Conservation (phyloP, 768 basidiomycete species). For the Asterophora parasitica region DNA sequence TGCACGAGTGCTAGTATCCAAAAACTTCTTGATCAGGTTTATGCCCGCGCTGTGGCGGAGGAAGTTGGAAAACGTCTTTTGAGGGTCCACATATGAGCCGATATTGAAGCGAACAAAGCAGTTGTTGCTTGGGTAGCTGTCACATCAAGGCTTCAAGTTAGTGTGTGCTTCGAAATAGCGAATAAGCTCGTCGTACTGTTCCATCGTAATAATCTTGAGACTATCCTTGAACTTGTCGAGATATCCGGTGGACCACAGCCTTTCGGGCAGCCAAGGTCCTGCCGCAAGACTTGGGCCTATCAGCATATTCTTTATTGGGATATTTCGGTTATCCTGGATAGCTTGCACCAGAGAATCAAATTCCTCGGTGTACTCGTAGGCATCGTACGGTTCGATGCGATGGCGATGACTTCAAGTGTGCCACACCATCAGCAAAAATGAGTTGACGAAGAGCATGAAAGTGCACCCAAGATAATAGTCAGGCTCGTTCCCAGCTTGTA, state of each 20-base stretch:
- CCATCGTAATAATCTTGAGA: conserved; percentile 47
- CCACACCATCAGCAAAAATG: too few species aligned
- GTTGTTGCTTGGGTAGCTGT: conserved; percentile 58
- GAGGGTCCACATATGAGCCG: conserved; percentile 36
- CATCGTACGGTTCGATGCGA: conserved; percentile 21
- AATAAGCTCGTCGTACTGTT: conserved; percentile 40
- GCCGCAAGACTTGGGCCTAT: conserved; percentile 63
- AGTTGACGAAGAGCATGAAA: too few species aligned
- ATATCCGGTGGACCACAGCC: conserved; percentile 48
- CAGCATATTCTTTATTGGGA: conserved; percentile 39
- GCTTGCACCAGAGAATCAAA: conserved; percentile 38
- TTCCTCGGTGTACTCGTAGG: conserved; percentile 45
- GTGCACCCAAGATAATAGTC: too few species aligned
- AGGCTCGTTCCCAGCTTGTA: conserved; percentile 76
- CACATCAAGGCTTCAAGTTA: too few species aligned
- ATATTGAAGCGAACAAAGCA: conserved; percentile 47
- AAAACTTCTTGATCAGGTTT: conserved; percentile 48
- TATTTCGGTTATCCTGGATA: conserved; percentile 29
- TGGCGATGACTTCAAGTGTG: conserved; percentile 20
- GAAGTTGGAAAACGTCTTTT: conserved; percentile 46
- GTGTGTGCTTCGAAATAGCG: neutral
- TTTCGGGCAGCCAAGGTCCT: conserved; percentile 43
- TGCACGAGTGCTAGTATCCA: conserved; percentile 42
- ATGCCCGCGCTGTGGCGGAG: conserved; percentile 55
- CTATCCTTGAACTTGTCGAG: conserved; percentile 35